Conservation (phyloP, 345 rosid genomes). For the Mangifera indica region DNA sequence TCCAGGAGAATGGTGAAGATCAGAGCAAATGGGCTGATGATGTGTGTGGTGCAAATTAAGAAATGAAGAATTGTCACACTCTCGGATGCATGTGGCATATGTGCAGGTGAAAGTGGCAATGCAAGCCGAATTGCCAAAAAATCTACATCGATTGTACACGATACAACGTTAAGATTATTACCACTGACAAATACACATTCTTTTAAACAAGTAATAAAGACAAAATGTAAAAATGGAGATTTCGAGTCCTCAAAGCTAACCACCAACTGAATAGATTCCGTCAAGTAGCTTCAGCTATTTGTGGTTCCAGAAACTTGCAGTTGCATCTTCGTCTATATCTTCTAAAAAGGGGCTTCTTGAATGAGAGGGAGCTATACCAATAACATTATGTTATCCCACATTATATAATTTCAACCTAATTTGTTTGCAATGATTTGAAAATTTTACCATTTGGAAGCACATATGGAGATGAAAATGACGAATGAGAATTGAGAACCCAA, state of each 20-base stretch:
- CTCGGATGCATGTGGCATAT: background rate
- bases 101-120: conserved; percentile 10
- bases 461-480: conserved; percentile 1
- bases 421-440: no score
- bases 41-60: background rate
- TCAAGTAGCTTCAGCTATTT: background rate
- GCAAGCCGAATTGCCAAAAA: conserved; percentile 10
- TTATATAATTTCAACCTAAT: no score
- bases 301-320: conserved; percentile 8
- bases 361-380: no score
- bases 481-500: background rate
- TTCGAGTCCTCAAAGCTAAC: conserved; percentile 12
- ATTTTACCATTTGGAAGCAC: background rate
- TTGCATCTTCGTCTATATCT: background rate
- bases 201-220: background rate
- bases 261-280: background rate
- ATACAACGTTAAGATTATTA: conserved; percentile 3
- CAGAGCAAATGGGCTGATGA: no score
- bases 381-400: no score
- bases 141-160: conserved; percentile 12
- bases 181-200: background rate
- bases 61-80: background rate
- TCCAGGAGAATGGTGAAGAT: no score
- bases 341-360: no score
- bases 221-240: background rate